phyloP scores from a whole-genome alignment of 2,329 filamentous ascomycete species.

The Scedosporium minutisporum region DNA sequence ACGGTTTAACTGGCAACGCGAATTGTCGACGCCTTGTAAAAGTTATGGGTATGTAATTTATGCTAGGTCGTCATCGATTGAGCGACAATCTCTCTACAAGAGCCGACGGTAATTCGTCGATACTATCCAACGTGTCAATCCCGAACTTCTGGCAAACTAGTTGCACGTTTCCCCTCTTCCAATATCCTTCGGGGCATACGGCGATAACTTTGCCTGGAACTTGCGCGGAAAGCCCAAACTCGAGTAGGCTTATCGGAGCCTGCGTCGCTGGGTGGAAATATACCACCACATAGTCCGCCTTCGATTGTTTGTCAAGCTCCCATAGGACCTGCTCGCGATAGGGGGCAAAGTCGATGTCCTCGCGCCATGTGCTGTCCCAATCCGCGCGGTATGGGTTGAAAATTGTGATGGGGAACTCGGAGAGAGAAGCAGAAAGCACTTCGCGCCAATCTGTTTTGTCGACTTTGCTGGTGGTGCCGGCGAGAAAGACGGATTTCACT shows the following conservation, averaged over 20 bases:
- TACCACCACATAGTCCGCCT: slow-evolving; percentile 43
- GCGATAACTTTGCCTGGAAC: slow-evolving; percentile 36
- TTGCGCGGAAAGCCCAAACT: slow-evolving; percentile 45
- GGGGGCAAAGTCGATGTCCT: slow-evolving; percentile 33
- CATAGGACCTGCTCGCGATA: slow-evolving; percentile 49
- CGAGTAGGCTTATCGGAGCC: slow-evolving; percentile 49
- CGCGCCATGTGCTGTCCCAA: slow-evolving; percentile 45
- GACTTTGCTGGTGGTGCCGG: slow-evolving; percentile 41
- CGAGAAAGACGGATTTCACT: slow-evolving; percentile 41
- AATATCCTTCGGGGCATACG: slow-evolving; percentile 40
- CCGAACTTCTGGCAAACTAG: slow-evolving; percentile 41
- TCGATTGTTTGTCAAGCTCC: slow-evolving; percentile 49
- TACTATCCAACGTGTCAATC: slow-evolving; percentile 31
- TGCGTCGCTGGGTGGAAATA: slow-evolving; percentile 43
- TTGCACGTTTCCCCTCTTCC: slow-evolving; percentile 52
- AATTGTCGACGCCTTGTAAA: too few species aligned
- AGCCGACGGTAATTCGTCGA: slow-evolving; percentile 28
- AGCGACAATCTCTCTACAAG: slow-evolving; percentile 22
- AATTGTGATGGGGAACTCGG: slow-evolving; percentile 38
- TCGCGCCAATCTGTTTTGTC: slow-evolving; percentile 40
- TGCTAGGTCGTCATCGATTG: not conserved
- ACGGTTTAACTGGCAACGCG: too few species aligned
- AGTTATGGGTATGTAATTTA: too few species aligned
- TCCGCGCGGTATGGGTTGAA: slow-evolving; percentile 46
- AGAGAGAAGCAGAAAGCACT: slow-evolving; percentile 29